These are phyloP conservation scores for Ascomycota sp. DNA, from an alignment of 2,329 filamentous ascomycete species.

Conservation along the genomic window DNA sequence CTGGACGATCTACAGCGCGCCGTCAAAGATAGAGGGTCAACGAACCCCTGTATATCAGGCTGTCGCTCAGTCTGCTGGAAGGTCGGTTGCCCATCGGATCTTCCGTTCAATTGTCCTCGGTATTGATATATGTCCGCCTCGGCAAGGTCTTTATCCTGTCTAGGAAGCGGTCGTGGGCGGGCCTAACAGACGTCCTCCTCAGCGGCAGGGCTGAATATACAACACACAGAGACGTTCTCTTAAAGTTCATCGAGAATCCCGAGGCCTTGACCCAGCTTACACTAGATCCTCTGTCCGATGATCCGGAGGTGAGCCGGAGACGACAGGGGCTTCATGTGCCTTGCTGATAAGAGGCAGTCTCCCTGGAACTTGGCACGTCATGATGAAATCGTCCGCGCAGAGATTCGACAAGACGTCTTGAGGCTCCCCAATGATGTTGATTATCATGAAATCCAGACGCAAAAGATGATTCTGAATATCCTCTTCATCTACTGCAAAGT, in stretches of 20 bases:
- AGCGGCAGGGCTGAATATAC: constrained; percentile 54
- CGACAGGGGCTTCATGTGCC: not conserved
- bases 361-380: constrained; percentile 73
- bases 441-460: constrained; percentile 60
- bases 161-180: constrained; percentile 35
- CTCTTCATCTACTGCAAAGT: constrained; percentile 90
- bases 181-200: constrained; percentile 45
- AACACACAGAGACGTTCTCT: constrained; percentile 47
- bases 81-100: constrained; percentile 18
- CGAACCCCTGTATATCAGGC: constrained; percentile 44
- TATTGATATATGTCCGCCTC: constrained; percentile 2
- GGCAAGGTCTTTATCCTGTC: constrained; percentile 58
- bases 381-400: constrained; percentile 63
- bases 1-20: constrained; percentile 39
- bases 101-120: not conserved
- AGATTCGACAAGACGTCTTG: constrained; percentile 88
- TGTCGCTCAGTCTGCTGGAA: constrained; percentile 86
- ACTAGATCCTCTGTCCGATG: constrained; percentile 69
- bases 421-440: constrained; percentile 79
- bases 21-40: constrained; percentile 34
- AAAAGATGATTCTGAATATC: constrained; percentile 65
- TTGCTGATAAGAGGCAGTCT: constrained; percentile 29
- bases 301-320: constrained; percentile 25
- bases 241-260: constrained; percentile 66
- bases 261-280: constrained; percentile 50